Evolutionary conservation across 139 green algal species (phyloP), one percentile per base, ranked within the genome.

Genomic region (Volvox africanus): DNA sequence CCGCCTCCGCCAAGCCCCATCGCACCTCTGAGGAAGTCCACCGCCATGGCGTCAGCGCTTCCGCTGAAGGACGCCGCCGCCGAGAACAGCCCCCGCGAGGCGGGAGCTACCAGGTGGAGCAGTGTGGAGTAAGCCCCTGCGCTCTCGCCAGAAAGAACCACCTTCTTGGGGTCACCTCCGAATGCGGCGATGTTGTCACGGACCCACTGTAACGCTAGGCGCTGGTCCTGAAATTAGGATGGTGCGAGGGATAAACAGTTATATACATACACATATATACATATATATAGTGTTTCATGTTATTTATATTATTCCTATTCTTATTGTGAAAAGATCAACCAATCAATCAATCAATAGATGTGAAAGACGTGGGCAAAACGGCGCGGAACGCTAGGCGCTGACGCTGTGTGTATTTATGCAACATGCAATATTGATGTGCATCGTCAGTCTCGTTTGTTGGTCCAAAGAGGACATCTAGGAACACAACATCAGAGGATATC

Each of bases 171-270:
- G 67, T 89, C 67, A 0, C 84, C 84, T 35, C 84, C 84, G 18
- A 89, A 89, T 28, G 84, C 84, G 16, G 26, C 37, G 18, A 80
- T 80, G 84, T 89, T 81, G 36, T 37, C 19, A 35, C 65, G 37
- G 0, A 89, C 44, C 84, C 84, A 89, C 37, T 44, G 32, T 24
- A 89, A 36, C 1, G 84, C 84, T 26, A 82, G 26, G 67, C 37
- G 68, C 67, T 81, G 67, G 65, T 89, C 84, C 81, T 87, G 81
- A 17, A 44, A 1, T 17, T 14, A 80, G 18, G 18, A 19, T 44
- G 73, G 22, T n/a, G 17, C 3, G 18, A 2, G 26, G 9, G 2
- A 44, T 44, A 35, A 22, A n/a, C n/a, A n/a, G n/a, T n/a, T n/a
- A n/a, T n/a, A n/a, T n/a, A n/a, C n/a, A n/a, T n/a, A n/a, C n/a